phyloP scores from a whole-genome alignment of 192 early-diverging fungal species.

The Linnemannia schmuckeri region DNA sequence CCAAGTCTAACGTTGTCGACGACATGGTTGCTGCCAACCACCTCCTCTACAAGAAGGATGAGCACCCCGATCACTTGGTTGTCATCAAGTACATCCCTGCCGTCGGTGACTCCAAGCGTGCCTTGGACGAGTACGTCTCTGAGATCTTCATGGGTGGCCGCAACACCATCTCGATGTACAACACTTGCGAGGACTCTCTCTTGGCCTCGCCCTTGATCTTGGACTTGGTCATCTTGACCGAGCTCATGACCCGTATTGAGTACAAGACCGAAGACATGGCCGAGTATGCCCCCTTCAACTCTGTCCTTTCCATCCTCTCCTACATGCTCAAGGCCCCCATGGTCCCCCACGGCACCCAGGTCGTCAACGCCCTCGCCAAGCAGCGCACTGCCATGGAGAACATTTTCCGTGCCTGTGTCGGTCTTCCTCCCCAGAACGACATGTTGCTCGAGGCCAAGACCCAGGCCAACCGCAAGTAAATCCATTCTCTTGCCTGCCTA shows the following conservation, averaged over 20 bases:
- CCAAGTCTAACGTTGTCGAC: constrained; percentile 98
- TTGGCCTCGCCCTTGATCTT: constrained; percentile 97
- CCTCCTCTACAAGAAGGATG: constrained; percentile 88
- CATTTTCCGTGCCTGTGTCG: constrained; percentile 97
- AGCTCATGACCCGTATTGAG: constrained; percentile 96
- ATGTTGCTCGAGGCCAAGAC: constrained; percentile 95
- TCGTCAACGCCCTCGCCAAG: constrained; percentile 96
- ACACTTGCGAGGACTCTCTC: constrained; percentile 99
- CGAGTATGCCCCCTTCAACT: constrained; percentile 90
- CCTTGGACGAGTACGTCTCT: constrained; percentile 97
- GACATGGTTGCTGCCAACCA: constrained; percentile 98
- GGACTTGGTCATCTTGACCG: constrained; percentile 94
- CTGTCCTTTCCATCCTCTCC: constrained; percentile 91
- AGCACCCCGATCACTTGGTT: constrained; percentile 82
- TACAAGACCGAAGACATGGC: constrained; percentile 86
- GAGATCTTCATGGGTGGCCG: constrained; percentile 99
- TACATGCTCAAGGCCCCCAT: constrained; percentile 99
- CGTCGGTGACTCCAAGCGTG: constrained; percentile 98
- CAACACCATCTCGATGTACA: constrained; percentile 95
- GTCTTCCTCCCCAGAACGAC: constrained; percentile 95
- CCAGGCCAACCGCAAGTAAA: constrained; percentile 55
- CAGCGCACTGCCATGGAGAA: constrained; percentile 98
- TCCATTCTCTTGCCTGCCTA: not conserved
- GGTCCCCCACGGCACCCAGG: constrained; percentile 92
- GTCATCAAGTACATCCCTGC: constrained; percentile 99